phyloP scores from a whole-genome alignment of 257 asterid genomes.

The Solanum megistacrolobum region DNA sequence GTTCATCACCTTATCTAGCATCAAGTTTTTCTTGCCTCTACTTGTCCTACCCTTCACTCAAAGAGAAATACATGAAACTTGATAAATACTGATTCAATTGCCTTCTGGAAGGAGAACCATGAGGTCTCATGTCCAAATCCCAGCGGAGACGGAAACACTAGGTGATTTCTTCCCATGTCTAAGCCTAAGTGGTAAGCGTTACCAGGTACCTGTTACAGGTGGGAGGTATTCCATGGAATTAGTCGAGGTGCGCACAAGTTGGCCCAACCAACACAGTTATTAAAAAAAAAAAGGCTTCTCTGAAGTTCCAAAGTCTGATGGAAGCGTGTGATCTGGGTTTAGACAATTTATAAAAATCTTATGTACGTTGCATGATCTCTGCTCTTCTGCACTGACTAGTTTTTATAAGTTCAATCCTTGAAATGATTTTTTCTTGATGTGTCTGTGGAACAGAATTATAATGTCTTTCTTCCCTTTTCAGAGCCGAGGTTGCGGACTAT shows the following conservation, averaged over 20 bases:
- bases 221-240: not conserved
- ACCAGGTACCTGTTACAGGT: not conserved
- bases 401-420: not conserved
- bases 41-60: not conserved
- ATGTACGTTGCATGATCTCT: not conserved
- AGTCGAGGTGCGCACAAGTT: not conserved
- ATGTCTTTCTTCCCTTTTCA: conserved; percentile 15
- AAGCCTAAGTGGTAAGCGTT: not conserved
- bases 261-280: not conserved
- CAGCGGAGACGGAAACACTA: not conserved
- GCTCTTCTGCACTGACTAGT: not conserved
- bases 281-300: not conserved
- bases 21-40: not conserved
- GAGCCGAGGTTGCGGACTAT: conserved; percentile 86
- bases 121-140: not conserved
- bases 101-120: not conserved
- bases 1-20: not conserved
- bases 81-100: not conserved
- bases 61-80: not conserved
- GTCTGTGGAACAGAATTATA: not conserved
- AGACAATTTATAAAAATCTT: not conserved
- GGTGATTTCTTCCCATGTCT: not conserved
- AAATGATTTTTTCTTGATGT: not conserved
- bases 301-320: not conserved
- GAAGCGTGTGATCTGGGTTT: not conserved